phyloP scores from a whole-genome alignment of 768 basidiomycete species.

The Hydnomerulius pinastri region DNA sequence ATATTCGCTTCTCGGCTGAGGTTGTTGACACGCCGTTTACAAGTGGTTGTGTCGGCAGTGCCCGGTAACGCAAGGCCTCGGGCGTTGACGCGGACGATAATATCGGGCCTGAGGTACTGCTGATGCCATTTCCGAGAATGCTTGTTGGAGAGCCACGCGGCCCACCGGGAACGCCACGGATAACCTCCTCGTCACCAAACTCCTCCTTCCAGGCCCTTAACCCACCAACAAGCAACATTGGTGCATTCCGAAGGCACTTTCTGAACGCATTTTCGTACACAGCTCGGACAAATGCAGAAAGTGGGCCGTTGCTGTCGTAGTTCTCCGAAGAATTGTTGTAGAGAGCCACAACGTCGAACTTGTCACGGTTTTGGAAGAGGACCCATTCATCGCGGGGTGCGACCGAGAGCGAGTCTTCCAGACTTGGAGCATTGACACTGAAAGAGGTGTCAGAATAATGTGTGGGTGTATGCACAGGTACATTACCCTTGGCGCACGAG shows the following conservation, averaged over 20 bases:
- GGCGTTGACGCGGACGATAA: constrained; percentile 15
- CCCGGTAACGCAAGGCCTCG: constrained; percentile 17
- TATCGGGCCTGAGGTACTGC: constrained; percentile 29
- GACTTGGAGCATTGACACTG: constrained; percentile 64
- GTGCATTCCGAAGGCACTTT: constrained; percentile 70
- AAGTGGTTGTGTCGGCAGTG: constrained; percentile 5
- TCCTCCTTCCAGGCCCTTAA: constrained; percentile 76
- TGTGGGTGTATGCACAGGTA: background rate
- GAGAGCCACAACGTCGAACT: constrained; percentile 85
- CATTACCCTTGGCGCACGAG: constrained; percentile 67
- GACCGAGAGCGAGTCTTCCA: constrained; percentile 76
- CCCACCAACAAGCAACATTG: constrained; percentile 85
- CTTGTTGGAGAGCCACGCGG: constrained; percentile 16
- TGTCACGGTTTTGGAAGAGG: constrained; percentile 82
- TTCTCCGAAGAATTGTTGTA: constrained; percentile 71
- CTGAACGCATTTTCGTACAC: constrained; percentile 76
- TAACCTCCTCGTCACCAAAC: constrained; percentile 46
- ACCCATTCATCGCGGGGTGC: constrained; percentile 69
- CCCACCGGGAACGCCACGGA: constrained; percentile 23
- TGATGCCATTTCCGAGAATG: constrained; percentile 26
- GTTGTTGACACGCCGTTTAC: constrained; percentile 20
- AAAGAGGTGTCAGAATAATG: constrained; percentile 10
- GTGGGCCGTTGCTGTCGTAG: constrained; percentile 51
- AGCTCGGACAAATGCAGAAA: constrained; percentile 61
- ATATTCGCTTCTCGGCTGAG: constrained; percentile 13